These are phyloP conservation scores for Fusarium kyushuense DNA, from an alignment of 2,329 filamentous ascomycete species.

Conservation along the genomic window DNA sequence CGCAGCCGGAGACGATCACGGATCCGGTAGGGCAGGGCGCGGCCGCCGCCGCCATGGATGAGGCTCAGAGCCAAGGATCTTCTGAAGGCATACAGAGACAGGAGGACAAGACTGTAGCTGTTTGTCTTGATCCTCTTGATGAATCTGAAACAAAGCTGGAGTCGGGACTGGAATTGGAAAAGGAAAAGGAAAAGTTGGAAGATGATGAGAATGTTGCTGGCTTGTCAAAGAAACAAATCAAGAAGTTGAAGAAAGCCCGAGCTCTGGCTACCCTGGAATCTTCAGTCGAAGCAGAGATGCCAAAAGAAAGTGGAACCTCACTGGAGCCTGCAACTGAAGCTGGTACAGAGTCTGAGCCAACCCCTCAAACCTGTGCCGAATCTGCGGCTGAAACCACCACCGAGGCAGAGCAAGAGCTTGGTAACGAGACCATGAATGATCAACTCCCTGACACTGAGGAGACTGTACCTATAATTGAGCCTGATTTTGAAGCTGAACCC, in stretches of 20 bases:
- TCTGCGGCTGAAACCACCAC: conserved; percentile 20
- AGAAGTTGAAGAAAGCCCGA: conserved; percentile 44
- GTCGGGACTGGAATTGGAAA: conserved; percentile 33
- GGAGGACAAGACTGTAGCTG: conserved; percentile 35
- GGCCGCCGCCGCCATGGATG: conserved; percentile 44
- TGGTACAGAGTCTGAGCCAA: conserved; percentile 39
- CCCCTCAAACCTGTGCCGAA: conserved; percentile 21
- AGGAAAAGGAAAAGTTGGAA: conserved; percentile 38
- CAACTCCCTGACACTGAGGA: conserved; percentile 37
- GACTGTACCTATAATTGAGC: conserved; percentile 47
- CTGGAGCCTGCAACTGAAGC: conserved; percentile 31
- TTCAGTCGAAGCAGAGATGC: conserved; percentile 31
- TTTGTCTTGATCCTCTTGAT: conserved; percentile 32
- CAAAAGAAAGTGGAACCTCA: conserved; percentile 33
- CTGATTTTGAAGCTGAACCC: conserved; percentile 48
- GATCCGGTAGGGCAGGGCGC: conserved; percentile 46
- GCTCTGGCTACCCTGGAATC: conserved; percentile 38
- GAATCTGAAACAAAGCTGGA: conserved; percentile 38
- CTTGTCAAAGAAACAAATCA: conserved; percentile 47
- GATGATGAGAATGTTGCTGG: conserved; percentile 44
- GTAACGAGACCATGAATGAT: conserved; percentile 41
- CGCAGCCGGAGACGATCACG: conserved; percentile 44
- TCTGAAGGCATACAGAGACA: conserved; percentile 33
- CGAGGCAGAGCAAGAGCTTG: conserved; percentile 32
- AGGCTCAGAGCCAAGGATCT: conserved; percentile 36